Evolutionary conservation across 345 rosid species (phyloP), one percentile per base, ranked within the genome.

Genomic region (Eucalyptus albens): DNA sequence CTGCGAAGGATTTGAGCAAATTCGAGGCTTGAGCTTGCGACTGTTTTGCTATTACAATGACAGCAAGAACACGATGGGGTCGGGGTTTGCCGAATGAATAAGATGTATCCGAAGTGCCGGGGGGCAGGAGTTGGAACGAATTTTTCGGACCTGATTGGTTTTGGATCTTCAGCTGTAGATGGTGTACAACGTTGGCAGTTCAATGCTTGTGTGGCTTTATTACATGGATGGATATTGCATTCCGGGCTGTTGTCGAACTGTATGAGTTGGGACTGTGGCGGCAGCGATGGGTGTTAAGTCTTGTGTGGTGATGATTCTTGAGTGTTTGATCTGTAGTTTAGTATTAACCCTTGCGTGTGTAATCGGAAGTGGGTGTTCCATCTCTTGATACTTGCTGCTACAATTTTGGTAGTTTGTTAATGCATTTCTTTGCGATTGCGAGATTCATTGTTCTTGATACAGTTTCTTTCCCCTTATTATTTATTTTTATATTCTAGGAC

Each of bases 401-500:
- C 82, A 33, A 53, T 72, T 2, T 72, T 37, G 82, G 40, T 37
- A 72, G 82, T 6, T 17, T 72, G 11, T 33, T 72, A 72, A 12
- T 72, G 45, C 45, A 33, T 72, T 72, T 37, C 13, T 12, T 72
- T 72, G 45, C 5, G 9, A 21, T 42, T 77, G 47, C 2, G n/a
- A 53, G 56, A 24, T 53, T 62, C 8, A 4, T 22, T 4, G 89
- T 47, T 65, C 29, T 31, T 65, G 50, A 44, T 42, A 45, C 31
- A 17, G 59, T 24, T n/a, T 55, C 33, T 49, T 65, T 44, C 15
- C 37, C 53, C 19, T 44, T 65, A 21, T 62, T 17, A 51, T 51
- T 17, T 51, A 7, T 17, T 51, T 49, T 88, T 27, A 67, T 67
- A 29, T 65, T 50, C 6, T 59, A 95, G 95, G 93, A 96, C 96